Base-by-base conservation (phyloP, 2,329 filamentous ascomycete genomes). In the Ascochyta clinopodiicola region DNA sequence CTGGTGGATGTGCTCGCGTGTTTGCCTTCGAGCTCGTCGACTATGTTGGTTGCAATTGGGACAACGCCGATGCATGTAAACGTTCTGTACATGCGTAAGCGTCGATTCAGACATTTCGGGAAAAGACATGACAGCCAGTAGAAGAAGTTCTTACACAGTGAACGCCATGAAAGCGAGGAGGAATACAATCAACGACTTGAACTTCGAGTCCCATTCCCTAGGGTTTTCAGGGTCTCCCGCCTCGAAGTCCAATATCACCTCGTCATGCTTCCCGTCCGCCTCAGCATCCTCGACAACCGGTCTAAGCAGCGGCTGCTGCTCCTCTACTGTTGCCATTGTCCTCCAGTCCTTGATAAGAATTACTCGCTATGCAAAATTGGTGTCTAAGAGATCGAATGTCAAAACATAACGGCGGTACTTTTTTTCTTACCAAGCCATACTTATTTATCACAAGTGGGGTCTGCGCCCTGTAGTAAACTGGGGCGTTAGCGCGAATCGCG, bases 61-160 rank as follows among this genome's bases (percentile, higher is more conserved):
- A 75, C 73, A 1, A 75, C 67, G n/a, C 68, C 68, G 13, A 75
- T 73, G 54, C 72, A 75, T 25, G 73, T 75, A n/a, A 75, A 75
- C 19, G 73, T 75, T 24, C 73, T 75, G 42, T 5, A 43, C 8
- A 24, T 27, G 21, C 36, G 50, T 67, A 37, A 68, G 67, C 40
- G 27, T 22, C 2, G 17, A 25, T 19, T 34, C 7, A 22, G 44
- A 13, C 19, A 29, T 15, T 6, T 24, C 35, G 43, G n/a, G 38
- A 17, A 39, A 22, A 38, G 22, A 34, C 6, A 17, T 12, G 21
- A 39, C 32, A 25, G 6, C 15, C 5, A 48, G 4, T 13, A 22
- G 24, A 32, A 39, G 24, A 17, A 21, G 10, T 22, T 56, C 60
- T 44, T 69, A 75, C 73, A 75, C 72, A 17, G 69, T 73, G 31